These are phyloP conservation scores for Penstemon eatonii DNA, from an alignment of 257 asterid species.

Conservation along the genomic window DNA sequence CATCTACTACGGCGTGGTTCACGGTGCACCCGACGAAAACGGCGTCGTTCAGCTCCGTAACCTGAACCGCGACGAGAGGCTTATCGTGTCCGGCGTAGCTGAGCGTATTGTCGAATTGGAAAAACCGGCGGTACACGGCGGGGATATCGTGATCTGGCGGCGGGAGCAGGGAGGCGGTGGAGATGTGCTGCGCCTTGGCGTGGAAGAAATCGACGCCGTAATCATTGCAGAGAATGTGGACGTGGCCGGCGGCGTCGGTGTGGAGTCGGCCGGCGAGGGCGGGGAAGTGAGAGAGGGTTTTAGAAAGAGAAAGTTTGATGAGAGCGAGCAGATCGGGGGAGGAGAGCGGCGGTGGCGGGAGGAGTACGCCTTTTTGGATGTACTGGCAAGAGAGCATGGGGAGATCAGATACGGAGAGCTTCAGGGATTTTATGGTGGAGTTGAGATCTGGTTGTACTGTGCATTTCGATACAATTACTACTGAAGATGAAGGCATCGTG, in stretches of 20 bases:
- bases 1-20: constrained; percentile 92
- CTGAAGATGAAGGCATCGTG: constrained; percentile 70
- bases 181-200: constrained; percentile 60
- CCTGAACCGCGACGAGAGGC: constrained; percentile 71
- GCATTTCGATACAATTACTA: constrained; percentile 63
- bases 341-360: constrained; percentile 51
- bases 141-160: constrained; percentile 53
- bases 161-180: constrained; percentile 31
- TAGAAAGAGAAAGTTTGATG: constrained; percentile 68
- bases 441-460: constrained; percentile 53
- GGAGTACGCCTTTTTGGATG: constrained; percentile 85
- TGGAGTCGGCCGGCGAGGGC: constrained; percentile 85
- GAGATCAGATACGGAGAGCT: constrained; percentile 92
- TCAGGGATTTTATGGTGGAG: constrained; percentile 47
- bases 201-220: constrained; percentile 71
- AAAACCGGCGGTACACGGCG: constrained; percentile 51
- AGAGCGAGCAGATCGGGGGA: constrained; percentile 50
- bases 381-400: constrained; percentile 97
- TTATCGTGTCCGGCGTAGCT: constrained; percentile 79
- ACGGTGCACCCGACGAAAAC: constrained; percentile 75
- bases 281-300: constrained; percentile 70
- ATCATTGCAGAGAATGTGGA: constrained; percentile 62
- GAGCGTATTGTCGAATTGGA: constrained; percentile 65
- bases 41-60: constrained; percentile 69
- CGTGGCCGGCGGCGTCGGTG: constrained; percentile 62